phyloP scores from a whole-genome alignment of 140 eudicot genomes.

The Oenanthe javanica region DNA sequence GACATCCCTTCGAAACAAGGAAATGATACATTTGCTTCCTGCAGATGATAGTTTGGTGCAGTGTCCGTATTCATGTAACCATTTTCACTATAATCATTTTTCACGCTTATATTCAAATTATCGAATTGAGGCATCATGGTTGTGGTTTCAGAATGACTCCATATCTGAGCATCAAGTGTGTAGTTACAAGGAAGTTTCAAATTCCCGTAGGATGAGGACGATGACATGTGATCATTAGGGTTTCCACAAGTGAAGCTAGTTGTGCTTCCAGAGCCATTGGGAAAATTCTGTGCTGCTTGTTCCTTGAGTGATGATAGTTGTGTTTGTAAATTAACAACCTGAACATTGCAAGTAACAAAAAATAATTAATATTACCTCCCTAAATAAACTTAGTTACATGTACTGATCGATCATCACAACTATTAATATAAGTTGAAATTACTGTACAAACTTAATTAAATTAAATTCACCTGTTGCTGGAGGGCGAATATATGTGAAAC shows the following conservation, averaged over 20 bases:
- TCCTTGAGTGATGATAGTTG: slow-evolving; percentile 73
- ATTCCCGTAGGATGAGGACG: slow-evolving; percentile 17
- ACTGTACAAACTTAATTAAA: background rate
- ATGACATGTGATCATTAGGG: slow-evolving; percentile 28
- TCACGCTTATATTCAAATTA: slow-evolving; percentile 21
- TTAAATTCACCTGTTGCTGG: slow-evolving; percentile 71
- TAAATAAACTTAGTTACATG: background rate
- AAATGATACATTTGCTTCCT: slow-evolving; percentile 45
- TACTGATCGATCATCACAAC: background rate
- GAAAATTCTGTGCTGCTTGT: slow-evolving; percentile 49
- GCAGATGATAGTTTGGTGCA: slow-evolving; percentile 24
- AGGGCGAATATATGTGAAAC: slow-evolving; percentile 95
- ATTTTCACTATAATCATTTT: slow-evolving; percentile 13
- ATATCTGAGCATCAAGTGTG: slow-evolving; percentile 52
- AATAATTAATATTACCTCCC: background rate
- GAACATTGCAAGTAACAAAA: slow-evolving; percentile 11
- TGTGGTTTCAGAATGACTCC: slow-evolving; percentile 42
- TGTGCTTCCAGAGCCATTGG: slow-evolving; percentile 23
- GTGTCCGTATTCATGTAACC: slow-evolving; percentile 28
- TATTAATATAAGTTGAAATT: too few species aligned
- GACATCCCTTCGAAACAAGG: slow-evolving; percentile 50
- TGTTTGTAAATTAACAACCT: slow-evolving; percentile 84
- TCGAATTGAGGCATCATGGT: slow-evolving; percentile 37
- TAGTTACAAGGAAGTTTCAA: slow-evolving; percentile 27
- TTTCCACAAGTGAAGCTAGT: slow-evolving; percentile 22